Evolutionary conservation across 2,329 filamentous ascomycete genomes (phyloP).

Genomic region (Rhinocladiella mackenziei): DNA sequence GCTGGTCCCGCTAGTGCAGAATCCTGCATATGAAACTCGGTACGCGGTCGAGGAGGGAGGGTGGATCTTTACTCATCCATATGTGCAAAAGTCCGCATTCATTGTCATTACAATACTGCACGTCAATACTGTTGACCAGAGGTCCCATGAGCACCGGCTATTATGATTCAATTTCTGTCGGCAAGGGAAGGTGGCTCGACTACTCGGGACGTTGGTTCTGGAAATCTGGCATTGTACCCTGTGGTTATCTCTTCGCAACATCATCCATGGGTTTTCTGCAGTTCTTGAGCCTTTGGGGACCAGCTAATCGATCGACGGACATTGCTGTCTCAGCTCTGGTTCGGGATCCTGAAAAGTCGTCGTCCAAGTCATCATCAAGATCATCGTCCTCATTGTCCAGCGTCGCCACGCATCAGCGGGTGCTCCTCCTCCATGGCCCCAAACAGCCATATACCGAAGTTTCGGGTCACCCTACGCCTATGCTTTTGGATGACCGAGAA

Average conservation of each 20-base stretch:
- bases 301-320: conserved; percentile 4
- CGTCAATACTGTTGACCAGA: neutral
- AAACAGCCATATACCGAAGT: conserved; percentile 14
- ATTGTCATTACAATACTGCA: conserved; percentile 2
- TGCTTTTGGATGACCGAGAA: conserved; percentile 15
- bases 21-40: neutral
- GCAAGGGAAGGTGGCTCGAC: neutral
- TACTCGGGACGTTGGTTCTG: too few species aligned
- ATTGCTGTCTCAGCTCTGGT: neutral
- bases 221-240: neutral
- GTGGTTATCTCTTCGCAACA: neutral
- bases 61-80: too few species aligned
- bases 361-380: conserved; percentile 5
- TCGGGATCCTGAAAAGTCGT: conserved; percentile 12
- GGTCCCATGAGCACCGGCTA: too few species aligned
- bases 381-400: conserved; percentile 4
- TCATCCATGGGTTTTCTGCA: conserved; percentile 14
- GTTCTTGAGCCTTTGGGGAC: conserved; percentile 7
- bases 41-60: neutral
- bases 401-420: conserved; percentile 11
- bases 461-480: conserved; percentile 11
- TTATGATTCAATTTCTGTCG: neutral
- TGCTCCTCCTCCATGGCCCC: conserved; percentile 16
- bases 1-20: neutral
- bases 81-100: neutral